Evolutionary conservation across 176 grass and related monocot genomes (phyloP).

Genomic region (Elaeis guineensis): DNA sequence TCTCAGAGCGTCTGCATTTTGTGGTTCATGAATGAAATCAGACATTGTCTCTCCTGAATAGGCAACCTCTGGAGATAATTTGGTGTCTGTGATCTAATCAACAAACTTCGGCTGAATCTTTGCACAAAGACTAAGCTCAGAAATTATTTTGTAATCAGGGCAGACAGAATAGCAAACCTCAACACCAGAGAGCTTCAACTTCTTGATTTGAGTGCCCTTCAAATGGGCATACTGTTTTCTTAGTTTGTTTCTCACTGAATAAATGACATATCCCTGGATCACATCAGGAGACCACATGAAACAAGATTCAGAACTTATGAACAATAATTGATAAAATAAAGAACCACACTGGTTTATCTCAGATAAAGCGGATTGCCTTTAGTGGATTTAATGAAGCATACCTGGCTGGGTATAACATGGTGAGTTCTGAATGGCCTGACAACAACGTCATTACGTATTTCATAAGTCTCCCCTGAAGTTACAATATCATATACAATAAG

Average conservation of each 20-base stretch:
- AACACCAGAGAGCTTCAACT: constrained; percentile 67
- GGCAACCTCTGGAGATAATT: constrained; percentile 83
- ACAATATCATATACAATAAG: constrained; percentile 16
- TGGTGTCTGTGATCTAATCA: constrained; percentile 63
- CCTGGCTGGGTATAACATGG: constrained; percentile 88
- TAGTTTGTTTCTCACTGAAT: constrained; percentile 79
- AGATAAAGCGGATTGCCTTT: background rate
- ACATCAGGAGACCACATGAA: background rate
- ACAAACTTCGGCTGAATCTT: no score
- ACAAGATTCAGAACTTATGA: background rate
- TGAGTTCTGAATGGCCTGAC: constrained; percentile 80
- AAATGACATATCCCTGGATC: constrained; percentile 77
- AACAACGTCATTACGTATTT: constrained; percentile 96
- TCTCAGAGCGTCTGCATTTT: constrained; percentile 89
- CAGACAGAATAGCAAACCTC: constrained; percentile 40
- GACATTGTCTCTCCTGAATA: constrained; percentile 82
- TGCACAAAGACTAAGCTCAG: no score
- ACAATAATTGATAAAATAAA: background rate
- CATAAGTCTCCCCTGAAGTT: constrained; percentile 81
- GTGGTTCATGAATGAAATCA: constrained; percentile 92
- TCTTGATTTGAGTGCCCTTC: constrained; percentile 75
- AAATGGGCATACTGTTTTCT: constrained; percentile 83
- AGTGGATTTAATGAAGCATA: constrained; percentile 24
- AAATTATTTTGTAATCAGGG: background rate
- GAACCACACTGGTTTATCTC: background rate